Conservation (phyloP, 495 filamentous ascomycete species). For the Aspergillus cristatus region DNA sequence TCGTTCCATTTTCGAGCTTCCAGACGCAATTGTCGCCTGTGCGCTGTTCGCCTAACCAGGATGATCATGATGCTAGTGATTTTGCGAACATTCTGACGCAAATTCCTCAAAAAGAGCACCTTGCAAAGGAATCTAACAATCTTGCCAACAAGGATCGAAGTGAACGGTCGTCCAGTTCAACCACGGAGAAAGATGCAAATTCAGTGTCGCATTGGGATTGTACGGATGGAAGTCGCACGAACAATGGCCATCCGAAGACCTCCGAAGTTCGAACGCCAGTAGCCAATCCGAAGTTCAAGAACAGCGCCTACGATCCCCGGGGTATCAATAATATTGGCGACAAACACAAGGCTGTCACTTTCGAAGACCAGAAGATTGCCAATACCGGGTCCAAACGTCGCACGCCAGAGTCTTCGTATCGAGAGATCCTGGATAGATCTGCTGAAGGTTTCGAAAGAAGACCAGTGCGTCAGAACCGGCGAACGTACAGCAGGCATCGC, state of each 20-base stretch:
- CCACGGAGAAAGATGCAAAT: too few species aligned
- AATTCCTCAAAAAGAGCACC: not conserved
- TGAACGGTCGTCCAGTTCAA: too few species aligned
- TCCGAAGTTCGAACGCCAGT: too few species aligned
- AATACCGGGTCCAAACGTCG: slow-evolving; percentile 1
- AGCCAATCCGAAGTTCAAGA: too few species aligned
- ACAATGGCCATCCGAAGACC: too few species aligned
- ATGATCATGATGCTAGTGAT: slow-evolving; percentile 17
- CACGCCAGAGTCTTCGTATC: too few species aligned
- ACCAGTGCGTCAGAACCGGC: slow-evolving; percentile 4
- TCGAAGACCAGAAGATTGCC: slow-evolving; percentile 6
- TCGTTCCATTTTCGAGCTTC: slow-evolving; percentile 22
- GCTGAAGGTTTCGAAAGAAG: too few species aligned
- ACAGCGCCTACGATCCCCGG: too few species aligned
- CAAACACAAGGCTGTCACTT: slow-evolving; percentile 23
- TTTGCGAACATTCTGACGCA: slow-evolving; percentile 23
- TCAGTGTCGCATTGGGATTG: too few species aligned
- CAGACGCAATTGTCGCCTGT: slow-evolving; percentile 8
- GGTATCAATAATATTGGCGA: not conserved
- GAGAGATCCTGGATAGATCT: too few species aligned
- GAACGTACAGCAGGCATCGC: slow-evolving; percentile 15
- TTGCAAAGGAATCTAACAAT: slow-evolving; percentile 5
- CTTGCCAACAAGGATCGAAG: not conserved
- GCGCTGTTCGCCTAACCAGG: slow-evolving; percentile 3
- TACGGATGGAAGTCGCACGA: too few species aligned